Evolutionary conservation across 2,329 filamentous ascomycete genomes (phyloP).

Genomic region (Pseudogymnoascus sp.): DNA sequence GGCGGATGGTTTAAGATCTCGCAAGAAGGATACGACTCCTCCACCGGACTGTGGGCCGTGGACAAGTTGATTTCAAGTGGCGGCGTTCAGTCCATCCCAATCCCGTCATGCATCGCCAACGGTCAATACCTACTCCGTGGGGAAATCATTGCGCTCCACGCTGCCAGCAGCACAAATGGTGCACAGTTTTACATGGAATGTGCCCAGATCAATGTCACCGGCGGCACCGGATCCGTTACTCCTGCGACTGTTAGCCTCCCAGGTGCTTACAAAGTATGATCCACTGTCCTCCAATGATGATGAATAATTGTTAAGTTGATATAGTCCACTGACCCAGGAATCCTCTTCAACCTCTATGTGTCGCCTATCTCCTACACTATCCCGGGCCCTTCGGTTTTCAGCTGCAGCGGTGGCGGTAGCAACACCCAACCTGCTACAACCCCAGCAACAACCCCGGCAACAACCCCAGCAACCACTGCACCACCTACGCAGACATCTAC

Average conservation of each 20-base stretch:
- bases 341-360: conserved; percentile 35
- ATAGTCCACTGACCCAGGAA: conserved; percentile 30
- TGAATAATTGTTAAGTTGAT: conserved; percentile 24
- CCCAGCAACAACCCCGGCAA: background rate
- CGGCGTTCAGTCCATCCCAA: conserved; percentile 38
- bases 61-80: conserved; percentile 33
- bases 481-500: background rate
- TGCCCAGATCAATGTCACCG: conserved; percentile 33
- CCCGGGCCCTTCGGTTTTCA: conserved; percentile 34
- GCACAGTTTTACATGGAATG: conserved; percentile 38
- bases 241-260: background rate
- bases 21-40: conserved; percentile 32
- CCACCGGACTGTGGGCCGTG: conserved; percentile 30
- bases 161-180: conserved; percentile 29
- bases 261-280: background rate
- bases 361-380: conserved; percentile 30
- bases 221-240: conserved; percentile 16
- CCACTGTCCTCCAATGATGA: conserved; percentile 13
- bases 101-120: conserved; percentile 30
- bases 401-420: background rate
- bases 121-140: conserved; percentile 36
- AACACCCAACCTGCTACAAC: background rate
- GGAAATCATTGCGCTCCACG: conserved; percentile 37
- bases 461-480: background rate
- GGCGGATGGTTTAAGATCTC: conserved; percentile 43